Conservation (phyloP, 1,284 basidiomycete species). For the Ustilago sp. region DNA sequence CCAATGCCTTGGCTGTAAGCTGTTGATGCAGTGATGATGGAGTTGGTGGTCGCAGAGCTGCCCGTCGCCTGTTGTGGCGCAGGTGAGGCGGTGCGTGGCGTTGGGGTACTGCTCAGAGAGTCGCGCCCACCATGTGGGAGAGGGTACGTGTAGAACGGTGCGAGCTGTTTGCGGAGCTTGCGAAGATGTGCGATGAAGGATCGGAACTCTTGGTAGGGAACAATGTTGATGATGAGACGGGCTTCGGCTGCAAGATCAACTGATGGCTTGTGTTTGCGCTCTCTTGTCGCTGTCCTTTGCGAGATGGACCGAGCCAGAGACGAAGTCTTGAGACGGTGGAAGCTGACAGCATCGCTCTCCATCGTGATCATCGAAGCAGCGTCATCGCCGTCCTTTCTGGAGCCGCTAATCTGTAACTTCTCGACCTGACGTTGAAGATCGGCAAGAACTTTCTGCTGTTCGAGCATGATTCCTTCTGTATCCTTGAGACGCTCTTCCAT, state of each 20-base stretch:
- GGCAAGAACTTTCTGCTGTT: constrained; percentile 74
- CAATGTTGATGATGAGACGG: constrained; percentile 63
- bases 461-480: constrained; percentile 77
- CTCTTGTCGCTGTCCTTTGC: constrained; percentile 32
- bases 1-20: constrained; percentile 45
- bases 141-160: constrained; percentile 62
- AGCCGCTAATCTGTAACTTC: constrained; percentile 57
- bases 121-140: constrained; percentile 22
- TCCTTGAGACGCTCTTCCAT: constrained; percentile 83
- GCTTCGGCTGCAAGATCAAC: constrained; percentile 35
- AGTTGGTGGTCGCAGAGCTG: constrained; percentile 4
- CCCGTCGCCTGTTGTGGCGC: constrained; percentile 19
- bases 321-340: constrained; percentile 46
- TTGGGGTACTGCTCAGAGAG: constrained; percentile 28
- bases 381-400: constrained; percentile 32
- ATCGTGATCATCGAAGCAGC: constrained; percentile 24
- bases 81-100: constrained; percentile 40
- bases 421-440: constrained; percentile 89
- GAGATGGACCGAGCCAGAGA: constrained; percentile 40
- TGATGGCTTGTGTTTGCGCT: constrained; percentile 29
- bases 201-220: constrained; percentile 87
- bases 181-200: constrained; percentile 85
- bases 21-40: constrained; percentile 41
- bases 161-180: constrained; percentile 73
- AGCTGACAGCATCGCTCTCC: constrained; percentile 47